These are phyloP conservation scores for Sambucus nigra DNA, from an alignment of 129 eudicot genomes.

Conservation along the genomic window DNA sequence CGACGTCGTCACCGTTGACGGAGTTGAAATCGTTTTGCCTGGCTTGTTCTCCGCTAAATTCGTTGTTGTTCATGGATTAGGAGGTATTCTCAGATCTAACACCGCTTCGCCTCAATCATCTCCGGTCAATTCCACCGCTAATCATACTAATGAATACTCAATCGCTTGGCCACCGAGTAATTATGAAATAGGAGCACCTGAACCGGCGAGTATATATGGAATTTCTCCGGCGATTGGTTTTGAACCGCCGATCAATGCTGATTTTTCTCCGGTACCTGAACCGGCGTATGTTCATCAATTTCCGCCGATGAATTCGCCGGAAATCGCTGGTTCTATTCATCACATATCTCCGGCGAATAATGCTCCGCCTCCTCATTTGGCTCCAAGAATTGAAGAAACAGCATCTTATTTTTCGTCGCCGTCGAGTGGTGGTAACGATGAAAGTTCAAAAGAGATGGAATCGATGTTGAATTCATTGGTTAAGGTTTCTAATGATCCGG, in stretches of 20 bases:
- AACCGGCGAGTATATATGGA: too few relatives aligned
- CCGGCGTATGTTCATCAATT: neutral
- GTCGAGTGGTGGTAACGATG: neutral
- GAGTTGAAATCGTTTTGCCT: conserved; percentile 32
- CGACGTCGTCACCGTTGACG: conserved; percentile 25
- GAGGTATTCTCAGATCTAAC: conserved; percentile 25
- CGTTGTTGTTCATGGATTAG: conserved; percentile 51
- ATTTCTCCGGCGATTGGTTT: neutral
- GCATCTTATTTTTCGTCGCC: conserved; percentile 5
- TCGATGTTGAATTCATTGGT: conserved; percentile 13
- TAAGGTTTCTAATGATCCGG: neutral
- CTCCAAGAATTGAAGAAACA: conserved; percentile 11
- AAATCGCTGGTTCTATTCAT: neutral
- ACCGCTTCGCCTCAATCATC: neutral
- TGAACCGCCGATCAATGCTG: neutral
- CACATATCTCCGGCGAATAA: neutral
- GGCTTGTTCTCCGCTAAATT: conserved; percentile 39
- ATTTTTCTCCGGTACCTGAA: conserved; percentile 14
- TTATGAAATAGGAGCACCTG: neutral
- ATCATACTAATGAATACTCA: neutral
- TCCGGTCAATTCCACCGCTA: conserved; percentile 3
- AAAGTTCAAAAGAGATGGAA: conserved; percentile 13
- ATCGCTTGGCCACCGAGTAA: neutral
- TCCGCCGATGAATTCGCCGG: conserved; percentile 2
- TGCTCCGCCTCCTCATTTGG: neutral